These are phyloP conservation scores for Kwoniella bestiolae DNA, from an alignment of 768 basidiomycete species.

Conservation along the genomic window DNA sequence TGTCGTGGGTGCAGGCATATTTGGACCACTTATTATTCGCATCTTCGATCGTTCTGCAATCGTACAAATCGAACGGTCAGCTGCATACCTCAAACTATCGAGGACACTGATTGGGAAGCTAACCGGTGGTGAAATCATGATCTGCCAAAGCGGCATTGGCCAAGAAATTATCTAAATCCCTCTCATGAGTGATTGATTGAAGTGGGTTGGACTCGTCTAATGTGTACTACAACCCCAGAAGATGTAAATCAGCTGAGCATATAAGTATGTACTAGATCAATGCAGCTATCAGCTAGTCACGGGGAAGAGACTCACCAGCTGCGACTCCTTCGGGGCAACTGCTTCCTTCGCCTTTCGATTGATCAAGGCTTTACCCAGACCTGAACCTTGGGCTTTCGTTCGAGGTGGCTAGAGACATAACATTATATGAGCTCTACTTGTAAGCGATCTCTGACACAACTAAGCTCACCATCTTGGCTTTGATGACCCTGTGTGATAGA, in stretches of 20 bases:
- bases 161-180: slow-evolving; percentile 92
- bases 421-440: slow-evolving; percentile 1
- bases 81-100: neutral
- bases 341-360: slow-evolving; percentile 85
- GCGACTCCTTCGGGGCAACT: slow-evolving; percentile 63
- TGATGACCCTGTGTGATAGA: neutral
- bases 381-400: slow-evolving; percentile 59
- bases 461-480: slow-evolving; percentile 2
- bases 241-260: neutral
- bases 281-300: too few relatives aligned
- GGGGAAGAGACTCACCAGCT: slow-evolving; percentile 65
- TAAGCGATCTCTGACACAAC: too few relatives aligned
- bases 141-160: slow-evolving; percentile 93
- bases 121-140: slow-evolving; percentile 94
- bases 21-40: slow-evolving; percentile 57
- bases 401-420: slow-evolving; percentile 22
- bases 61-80: neutral
- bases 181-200: slow-evolving; percentile 92
- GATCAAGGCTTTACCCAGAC: slow-evolving; percentile 92
- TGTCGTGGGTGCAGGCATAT: slow-evolving; percentile 57
- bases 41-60: slow-evolving; percentile 58
- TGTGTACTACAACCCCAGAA: slow-evolving; percentile 65
- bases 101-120: slow-evolving; percentile 36
- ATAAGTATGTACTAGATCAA: too few relatives aligned
- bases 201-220: slow-evolving; percentile 69